Evolutionary conservation across 306 rosid genomes (phyloP).

Genomic region (Cucurbita pepo): DNA sequence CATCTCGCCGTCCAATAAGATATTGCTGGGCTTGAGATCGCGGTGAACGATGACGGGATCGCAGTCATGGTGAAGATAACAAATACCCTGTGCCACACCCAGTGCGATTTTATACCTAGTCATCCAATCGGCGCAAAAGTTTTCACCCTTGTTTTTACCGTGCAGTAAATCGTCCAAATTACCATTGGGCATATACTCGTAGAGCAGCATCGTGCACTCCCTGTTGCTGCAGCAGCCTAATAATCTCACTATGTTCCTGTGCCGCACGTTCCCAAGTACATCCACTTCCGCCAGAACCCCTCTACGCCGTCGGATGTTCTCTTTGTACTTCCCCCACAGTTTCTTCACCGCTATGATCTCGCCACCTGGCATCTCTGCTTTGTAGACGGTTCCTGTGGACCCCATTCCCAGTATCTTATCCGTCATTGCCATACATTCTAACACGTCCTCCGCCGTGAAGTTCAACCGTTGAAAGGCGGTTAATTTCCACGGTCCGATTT

Average conservation of each 20-base stretch:
- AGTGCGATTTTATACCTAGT: slow-evolving; percentile 68
- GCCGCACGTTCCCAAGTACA: slow-evolving; percentile 86
- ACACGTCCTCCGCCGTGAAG: slow-evolving; percentile 80
- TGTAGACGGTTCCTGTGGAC: slow-evolving; percentile 70
- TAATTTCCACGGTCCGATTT: slow-evolving; percentile 68
- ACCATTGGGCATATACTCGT: slow-evolving; percentile 92
- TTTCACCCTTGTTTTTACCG: slow-evolving; percentile 52
- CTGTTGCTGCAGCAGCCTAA: slow-evolving; percentile 86
- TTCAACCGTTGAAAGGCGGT: slow-evolving; percentile 82
- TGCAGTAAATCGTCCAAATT: slow-evolving; percentile 68
- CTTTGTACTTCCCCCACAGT: slow-evolving; percentile 72
- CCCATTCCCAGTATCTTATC: slow-evolving; percentile 83
- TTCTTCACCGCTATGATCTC: slow-evolving; percentile 86
- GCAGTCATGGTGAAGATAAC: slow-evolving; percentile 94
- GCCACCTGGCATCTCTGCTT: slow-evolving; percentile 88
- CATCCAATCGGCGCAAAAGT: slow-evolving; percentile 62
- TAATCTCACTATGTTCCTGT: slow-evolving; percentile 85
- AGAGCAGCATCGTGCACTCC: slow-evolving; percentile 77
- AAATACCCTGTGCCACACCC: slow-evolving; percentile 93
- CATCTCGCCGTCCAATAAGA: slow-evolving; percentile 70
- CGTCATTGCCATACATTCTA: slow-evolving; percentile 57
- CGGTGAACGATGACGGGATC: slow-evolving; percentile 85
- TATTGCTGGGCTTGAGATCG: slow-evolving; percentile 81
- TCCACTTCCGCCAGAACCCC: slow-evolving; percentile 92
- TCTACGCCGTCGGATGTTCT: slow-evolving; percentile 50